Conservation (phyloP, 345 rosid genomes). For the Brassica carinata region DNA sequence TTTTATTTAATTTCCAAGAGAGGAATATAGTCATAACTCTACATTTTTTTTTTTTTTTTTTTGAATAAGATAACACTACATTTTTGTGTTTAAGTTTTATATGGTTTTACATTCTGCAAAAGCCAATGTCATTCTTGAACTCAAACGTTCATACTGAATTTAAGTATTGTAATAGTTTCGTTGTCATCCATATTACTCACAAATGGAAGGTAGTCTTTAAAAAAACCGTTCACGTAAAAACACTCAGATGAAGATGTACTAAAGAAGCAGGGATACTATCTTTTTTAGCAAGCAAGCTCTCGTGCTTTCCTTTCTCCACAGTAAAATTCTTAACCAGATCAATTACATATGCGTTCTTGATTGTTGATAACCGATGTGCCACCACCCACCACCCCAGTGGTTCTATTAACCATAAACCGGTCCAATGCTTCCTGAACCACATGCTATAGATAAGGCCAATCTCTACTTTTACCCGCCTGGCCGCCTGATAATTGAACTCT, state of each 20-base stretch:
- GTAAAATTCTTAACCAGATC: not conserved
- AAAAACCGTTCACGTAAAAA: not conserved
- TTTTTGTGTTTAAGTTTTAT: too few relatives aligned
- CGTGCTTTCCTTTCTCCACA: not conserved
- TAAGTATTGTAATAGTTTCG: not conserved
- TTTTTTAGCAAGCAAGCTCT: not conserved
- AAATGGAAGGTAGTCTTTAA: not conserved
- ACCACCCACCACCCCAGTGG: slow-evolving; percentile 57
- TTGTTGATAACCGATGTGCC: slow-evolving; percentile 66
- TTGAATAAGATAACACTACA: too few relatives aligned
- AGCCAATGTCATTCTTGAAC: not conserved
- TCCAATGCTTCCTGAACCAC: slow-evolving; percentile 72
- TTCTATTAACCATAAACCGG: slow-evolving; percentile 54
- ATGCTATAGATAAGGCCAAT: slow-evolving; percentile 65
- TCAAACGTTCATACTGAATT: not conserved
- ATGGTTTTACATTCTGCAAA: not conserved
- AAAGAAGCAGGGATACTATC: not conserved
- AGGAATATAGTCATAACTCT: too few relatives aligned
- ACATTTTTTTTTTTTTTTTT: too few relatives aligned
- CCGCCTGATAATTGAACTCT: slow-evolving; percentile 75
- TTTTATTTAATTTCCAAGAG: too few relatives aligned
- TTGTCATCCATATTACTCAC: not conserved
- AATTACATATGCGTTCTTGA: not conserved
- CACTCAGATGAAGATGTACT: not conserved
- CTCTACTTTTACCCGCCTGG: slow-evolving; percentile 79